Percentiles rank a stretch among this genome's conserved stretches.
Conservation (phyloP, 306 rosid species). For the Potentilla sterilis region DNA sequence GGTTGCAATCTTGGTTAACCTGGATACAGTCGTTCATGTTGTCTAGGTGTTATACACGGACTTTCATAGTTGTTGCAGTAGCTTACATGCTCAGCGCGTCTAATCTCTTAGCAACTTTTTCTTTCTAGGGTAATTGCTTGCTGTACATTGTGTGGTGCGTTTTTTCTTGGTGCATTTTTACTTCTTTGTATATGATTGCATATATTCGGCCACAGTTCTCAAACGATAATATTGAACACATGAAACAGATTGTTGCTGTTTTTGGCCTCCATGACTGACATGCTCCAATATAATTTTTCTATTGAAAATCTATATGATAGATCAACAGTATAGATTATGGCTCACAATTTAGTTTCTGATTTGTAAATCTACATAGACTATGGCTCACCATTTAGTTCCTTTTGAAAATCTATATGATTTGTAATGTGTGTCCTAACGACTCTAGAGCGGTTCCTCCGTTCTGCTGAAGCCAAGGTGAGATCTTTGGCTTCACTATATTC, state of each 20-base stretch:
- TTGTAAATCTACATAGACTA: too few relatives aligned
- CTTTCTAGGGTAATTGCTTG: too few relatives aligned
- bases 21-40: neutral
- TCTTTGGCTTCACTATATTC: constrained; percentile 80
- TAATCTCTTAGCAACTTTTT: neutral
- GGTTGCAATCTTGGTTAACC: neutral
- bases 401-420: too few relatives aligned
- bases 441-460: constrained; percentile 66
- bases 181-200: neutral
- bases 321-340: neutral
- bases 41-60: neutral
- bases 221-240: neutral
- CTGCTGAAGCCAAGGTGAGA: constrained; percentile 88
- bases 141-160: too few relatives aligned
- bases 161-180: neutral
- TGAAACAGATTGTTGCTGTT: too few relatives aligned
- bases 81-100: neutral
- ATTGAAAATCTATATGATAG: neutral
- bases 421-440: constrained; percentile 27
- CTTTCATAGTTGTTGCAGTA: neutral
- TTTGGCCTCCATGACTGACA: neutral
- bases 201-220: neutral
- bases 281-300: neutral
- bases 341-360: neutral
- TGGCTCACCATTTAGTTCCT: too few relatives aligned